A percentile compares a stretch with the other conserved stretches of the same genome.
These are phyloP conservation scores for Amanita thiersii DNA, from an alignment of 768 basidiomycete species.

Conservation along the genomic window DNA sequence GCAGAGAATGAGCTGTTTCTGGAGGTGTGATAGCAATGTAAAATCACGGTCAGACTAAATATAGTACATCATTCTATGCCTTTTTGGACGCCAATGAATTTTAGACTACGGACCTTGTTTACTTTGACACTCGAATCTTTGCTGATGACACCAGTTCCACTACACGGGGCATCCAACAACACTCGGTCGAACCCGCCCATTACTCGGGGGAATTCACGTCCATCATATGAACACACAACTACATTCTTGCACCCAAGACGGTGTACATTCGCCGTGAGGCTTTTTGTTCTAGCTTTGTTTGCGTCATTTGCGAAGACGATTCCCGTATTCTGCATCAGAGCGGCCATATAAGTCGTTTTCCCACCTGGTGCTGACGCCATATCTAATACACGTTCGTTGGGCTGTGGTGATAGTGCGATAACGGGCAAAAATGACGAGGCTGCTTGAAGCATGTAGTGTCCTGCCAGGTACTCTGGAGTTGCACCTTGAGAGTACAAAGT, in stretches of 20 bases:
- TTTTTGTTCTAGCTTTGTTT: slow-evolving; percentile 92
- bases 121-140: slow-evolving; percentile 97
- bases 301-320: slow-evolving; percentile 95
- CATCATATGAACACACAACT: slow-evolving; percentile 94
- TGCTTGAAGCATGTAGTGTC: slow-evolving; percentile 99
- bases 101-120: slow-evolving; percentile 81
- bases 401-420: slow-evolving; percentile 88
- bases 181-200: slow-evolving; percentile 99
- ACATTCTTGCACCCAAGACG: slow-evolving; percentile 98
- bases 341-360: slow-evolving; percentile 96
- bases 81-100: slow-evolving; percentile 7
- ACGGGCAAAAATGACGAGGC: slow-evolving; percentile 99
- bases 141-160: slow-evolving; percentile 96
- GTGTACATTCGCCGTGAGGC: slow-evolving; percentile 93
- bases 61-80: slow-evolving; percentile 8
- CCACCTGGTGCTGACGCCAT: slow-evolving; percentile 99
- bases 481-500: slow-evolving; percentile 43
- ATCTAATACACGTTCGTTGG: slow-evolving; percentile 89
- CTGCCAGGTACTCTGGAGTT: slow-evolving; percentile 97
- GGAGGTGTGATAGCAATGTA: slow-evolving; percentile 89
- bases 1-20: slow-evolving; percentile 97
- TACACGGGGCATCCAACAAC: slow-evolving; percentile 93
- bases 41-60: slow-evolving; percentile 89
- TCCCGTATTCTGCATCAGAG: slow-evolving; percentile 96
- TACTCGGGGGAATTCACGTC: slow-evolving; percentile 95